Conservation (phyloP, 2,329 filamentous ascomycete genomes). For the Ploettnerulaceae sp. region DNA sequence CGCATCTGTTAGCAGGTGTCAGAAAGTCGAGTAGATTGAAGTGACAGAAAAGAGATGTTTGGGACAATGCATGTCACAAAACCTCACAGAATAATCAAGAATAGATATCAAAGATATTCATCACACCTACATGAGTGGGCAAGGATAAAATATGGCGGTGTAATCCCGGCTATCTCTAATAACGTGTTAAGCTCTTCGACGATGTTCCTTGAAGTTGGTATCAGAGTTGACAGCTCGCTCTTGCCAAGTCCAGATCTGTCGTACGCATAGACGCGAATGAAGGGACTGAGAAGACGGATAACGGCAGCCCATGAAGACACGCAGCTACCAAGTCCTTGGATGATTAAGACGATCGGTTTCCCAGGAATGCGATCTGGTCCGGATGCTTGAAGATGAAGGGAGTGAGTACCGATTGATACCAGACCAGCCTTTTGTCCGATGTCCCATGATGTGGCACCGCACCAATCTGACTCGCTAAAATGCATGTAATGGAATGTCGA, state of each 20-base stretch:
- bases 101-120: too few relatives aligned
- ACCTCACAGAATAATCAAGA: too few relatives aligned
- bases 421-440: not conserved
- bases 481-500: too few relatives aligned
- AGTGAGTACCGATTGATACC: slow-evolving; percentile 18
- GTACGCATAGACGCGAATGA: slow-evolving; percentile 14
- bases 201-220: slow-evolving; percentile 16
- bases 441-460: slow-evolving; percentile 3
- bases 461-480: too few relatives aligned
- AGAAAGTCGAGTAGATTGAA: not conserved
- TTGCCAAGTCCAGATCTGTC: slow-evolving; percentile 18
- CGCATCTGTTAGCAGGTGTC: not conserved
- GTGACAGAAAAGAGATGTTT: too few relatives aligned
- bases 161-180: slow-evolving; percentile 10
- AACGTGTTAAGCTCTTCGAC: slow-evolving; percentile 15
- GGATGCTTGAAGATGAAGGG: slow-evolving; percentile 11
- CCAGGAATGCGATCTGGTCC: slow-evolving; percentile 8
- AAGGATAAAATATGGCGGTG: slow-evolving; percentile 18
- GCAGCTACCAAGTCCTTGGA: slow-evolving; percentile 12
- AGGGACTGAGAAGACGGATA: slow-evolving; percentile 2
- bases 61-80: too few relatives aligned
- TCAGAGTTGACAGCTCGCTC: slow-evolving; percentile 10
- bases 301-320: slow-evolving; percentile 16
- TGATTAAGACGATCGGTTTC: slow-evolving; percentile 13
- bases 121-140: slow-evolving; percentile 14